Base-by-base conservation (phyloP, 257 asterid species). In the Oldenlandia corymbosa region DNA sequence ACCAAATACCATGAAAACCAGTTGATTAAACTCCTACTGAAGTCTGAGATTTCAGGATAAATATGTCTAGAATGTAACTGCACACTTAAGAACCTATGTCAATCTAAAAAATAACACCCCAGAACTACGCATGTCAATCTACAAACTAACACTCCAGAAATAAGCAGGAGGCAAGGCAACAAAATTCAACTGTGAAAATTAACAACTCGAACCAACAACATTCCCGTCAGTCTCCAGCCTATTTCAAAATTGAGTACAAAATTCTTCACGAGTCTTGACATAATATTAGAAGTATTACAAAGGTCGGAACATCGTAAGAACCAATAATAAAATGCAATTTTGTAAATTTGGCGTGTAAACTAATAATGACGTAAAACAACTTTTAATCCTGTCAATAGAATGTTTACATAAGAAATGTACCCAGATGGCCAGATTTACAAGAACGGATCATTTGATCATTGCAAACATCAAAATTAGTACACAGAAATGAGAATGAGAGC, bases 361-460 rank as follows among this genome's bases (percentile, higher is more conserved):
- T 17, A 62, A 57, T 46, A 39, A 21, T 56, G 46, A 23, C 66
- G 47, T n/a, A 7, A 58, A 6, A 58, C 47, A 55, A 32, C 8
- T 47, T 57, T 5, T 16, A 32, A 58, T 1, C 17, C 48, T 58
- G 20, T 37, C 4, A 34, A 5, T 9, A 14, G 36, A 57, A 24
- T 47, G 36, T 34, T 17, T 18, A 42, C 13, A 0, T 18, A 5
- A 28, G 32, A 48, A 17, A 14, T 1, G 26, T 21, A 50, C 17
- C 32, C 24, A 34, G 41, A 55, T 21, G 36, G 12, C 32, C 24
- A 34, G 41, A 55, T 55, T 47, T 32, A 31, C 41, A 18, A 7
- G 11, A 57, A 57, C 14, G 28, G 14, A 20, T 27, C 32, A 59
- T 24, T 46, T 60, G 58, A 64, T 37, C 39, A 10, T 28, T 9